Evolutionary conservation across 257 asterid species (phyloP), one percentile per base, ranked within the genome.

Genomic region (Euphrasia confusa): DNA sequence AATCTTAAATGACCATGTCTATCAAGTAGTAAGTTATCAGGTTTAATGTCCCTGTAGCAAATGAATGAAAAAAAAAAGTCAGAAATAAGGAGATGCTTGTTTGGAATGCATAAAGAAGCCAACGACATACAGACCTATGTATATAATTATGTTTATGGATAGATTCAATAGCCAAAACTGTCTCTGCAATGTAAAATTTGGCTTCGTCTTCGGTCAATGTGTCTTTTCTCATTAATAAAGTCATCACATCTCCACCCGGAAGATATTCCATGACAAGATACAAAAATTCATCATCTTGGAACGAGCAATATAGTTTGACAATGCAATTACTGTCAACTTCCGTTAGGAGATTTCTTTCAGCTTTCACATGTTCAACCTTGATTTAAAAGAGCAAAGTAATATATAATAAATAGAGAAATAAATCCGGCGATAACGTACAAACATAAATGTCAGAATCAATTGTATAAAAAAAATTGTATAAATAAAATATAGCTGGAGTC

Each of bases 161-260:
- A 66, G 97, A 90, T 78, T 90, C 97, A 65, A 87, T 87, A 55
- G 97, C 97, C 78, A 90, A 79, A 73, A 90, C 82, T 15, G 96
- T 87, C 81, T 90, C 95, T 6, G 97, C 97, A 33, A 87, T 78
- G 68, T 90, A 90, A 83, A 90, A 90, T 67, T 84, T 83, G 67
- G 97, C 97, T 76, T 81, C 97, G 58, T 83, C 80, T 76, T 90
- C 97, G 8, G 85, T 77, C 70, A 90, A 75, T 24, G 81, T 90
- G 54, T 90, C 97, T 74, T 87, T 90, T 74, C 95, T 84, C 97
- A 90, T 90, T 58, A 90, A 83, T 72, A 90, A 79, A 11, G 97
- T 90, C 96, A 90, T 90, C 92, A 90, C 75, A 78, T 90, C 97
- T 58, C 97, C 97, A 77, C 97, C 97, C 17, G 97, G 96, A 60